Percentiles rank a stretch among this genome's conserved stretches.
These are phyloP conservation scores for Lathyrus aphaca DNA, from an alignment of 306 rosid species.

Conservation along the genomic window DNA sequence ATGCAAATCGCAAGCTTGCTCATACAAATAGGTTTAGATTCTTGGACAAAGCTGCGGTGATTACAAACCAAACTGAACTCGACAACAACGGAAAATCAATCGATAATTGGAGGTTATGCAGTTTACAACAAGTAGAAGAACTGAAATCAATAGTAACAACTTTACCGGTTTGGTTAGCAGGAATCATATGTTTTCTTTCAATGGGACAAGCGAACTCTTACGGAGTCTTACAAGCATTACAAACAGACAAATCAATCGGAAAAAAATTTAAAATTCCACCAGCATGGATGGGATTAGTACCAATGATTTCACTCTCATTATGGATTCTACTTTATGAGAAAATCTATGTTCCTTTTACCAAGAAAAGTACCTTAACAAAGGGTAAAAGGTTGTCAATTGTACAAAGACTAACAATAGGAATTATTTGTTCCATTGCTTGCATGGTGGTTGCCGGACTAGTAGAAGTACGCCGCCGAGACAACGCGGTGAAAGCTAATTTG, in stretches of 20 bases:
- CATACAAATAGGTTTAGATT: slow-evolving; percentile 47
- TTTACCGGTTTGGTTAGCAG: slow-evolving; percentile 56
- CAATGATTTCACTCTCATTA: slow-evolving; percentile 54
- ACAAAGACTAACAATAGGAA: slow-evolving; percentile 46
- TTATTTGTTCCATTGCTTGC: slow-evolving; percentile 52
- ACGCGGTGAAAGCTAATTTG: slow-evolving; percentile 36
- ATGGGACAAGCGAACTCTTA: slow-evolving; percentile 58
- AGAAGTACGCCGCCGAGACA: slow-evolving; percentile 45
- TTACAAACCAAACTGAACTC: slow-evolving; percentile 44
- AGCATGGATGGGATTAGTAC: slow-evolving; percentile 60
- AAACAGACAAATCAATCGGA: slow-evolving; percentile 54
- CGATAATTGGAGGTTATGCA: slow-evolving; percentile 54
- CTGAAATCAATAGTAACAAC: slow-evolving; percentile 49
- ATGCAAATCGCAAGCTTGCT: neutral
- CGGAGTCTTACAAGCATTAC: slow-evolving; percentile 63
- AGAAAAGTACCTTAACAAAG: neutral
- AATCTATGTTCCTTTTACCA: slow-evolving; percentile 42
- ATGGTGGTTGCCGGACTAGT: slow-evolving; percentile 51
- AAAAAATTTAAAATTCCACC: slow-evolving; percentile 57
- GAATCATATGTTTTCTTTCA: slow-evolving; percentile 52
- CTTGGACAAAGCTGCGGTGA: slow-evolving; percentile 58
- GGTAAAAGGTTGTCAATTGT: slow-evolving; percentile 51
- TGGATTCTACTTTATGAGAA: slow-evolving; percentile 63
- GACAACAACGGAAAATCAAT: slow-evolving; percentile 42
- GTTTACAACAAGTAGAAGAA: slow-evolving; percentile 62